Percentiles rank a stretch among this genome's conserved stretches.
These are phyloP conservation scores for Talaromyces sp. DNA, from an alignment of 2,329 filamentous ascomycete genomes.

Conservation along the genomic window DNA sequence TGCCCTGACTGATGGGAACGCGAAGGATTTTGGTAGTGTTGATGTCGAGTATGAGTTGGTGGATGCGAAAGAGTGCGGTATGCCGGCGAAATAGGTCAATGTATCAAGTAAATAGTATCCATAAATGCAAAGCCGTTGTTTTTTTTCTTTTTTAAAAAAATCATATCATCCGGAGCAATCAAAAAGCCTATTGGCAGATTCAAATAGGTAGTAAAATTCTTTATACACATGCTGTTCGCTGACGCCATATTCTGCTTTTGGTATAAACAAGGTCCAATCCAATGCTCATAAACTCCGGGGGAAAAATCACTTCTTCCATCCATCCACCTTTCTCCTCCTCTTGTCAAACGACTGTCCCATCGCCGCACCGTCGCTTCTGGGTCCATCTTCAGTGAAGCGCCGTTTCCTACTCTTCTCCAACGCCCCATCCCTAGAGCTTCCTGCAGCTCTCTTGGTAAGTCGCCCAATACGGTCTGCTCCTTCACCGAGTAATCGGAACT, in stretches of 20 bases:
- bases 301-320: constrained; percentile 19
- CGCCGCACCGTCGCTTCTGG: constrained; percentile 56
- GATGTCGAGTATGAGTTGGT: constrained; percentile 7
- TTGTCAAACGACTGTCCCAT: constrained; percentile 60
- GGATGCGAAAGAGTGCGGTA: constrained; percentile 5
- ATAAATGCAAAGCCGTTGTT: background rate
- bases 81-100: background rate
- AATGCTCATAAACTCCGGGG: background rate
- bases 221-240: background rate
- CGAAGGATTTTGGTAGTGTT: constrained; percentile 9
- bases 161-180: background rate
- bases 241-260: background rate
- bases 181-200: background rate
- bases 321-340: constrained; percentile 40
- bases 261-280: background rate
- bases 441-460: constrained; percentile 65
- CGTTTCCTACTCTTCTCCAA: constrained; percentile 85
- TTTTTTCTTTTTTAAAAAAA: too few relatives aligned
- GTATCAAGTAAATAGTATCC: background rate
- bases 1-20: constrained; percentile 9
- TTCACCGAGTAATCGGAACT: constrained; percentile 81
- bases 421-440: constrained; percentile 48
- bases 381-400: constrained; percentile 64
- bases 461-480: constrained; percentile 81
- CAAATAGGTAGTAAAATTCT: background rate